Percentiles rank a stretch among this genome's conserved stretches.
Conservation (phyloP, 257 asterid genomes). For the Capsicum pubescens region DNA sequence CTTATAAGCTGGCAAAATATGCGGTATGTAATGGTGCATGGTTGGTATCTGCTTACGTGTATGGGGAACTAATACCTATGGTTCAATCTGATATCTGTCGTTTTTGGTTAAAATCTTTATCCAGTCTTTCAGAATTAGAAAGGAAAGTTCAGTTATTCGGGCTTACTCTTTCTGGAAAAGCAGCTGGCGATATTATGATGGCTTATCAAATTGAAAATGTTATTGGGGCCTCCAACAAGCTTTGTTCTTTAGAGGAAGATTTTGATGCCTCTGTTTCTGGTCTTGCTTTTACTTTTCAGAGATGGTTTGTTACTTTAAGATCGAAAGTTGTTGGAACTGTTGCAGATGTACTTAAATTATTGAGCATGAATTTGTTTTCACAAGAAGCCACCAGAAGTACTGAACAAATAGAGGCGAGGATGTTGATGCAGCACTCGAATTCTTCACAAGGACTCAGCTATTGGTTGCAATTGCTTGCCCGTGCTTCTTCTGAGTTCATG, state of each 20-base stretch:
- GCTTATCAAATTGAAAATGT: slow-evolving; percentile 47
- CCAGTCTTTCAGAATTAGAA: slow-evolving; percentile 64
- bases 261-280: slow-evolving; percentile 53
- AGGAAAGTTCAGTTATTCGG: slow-evolving; percentile 55
- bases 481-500: slow-evolving; percentile 54
- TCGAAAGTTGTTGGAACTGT: slow-evolving; percentile 55
- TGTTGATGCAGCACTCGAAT: slow-evolving; percentile 30
- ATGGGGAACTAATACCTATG: slow-evolving; percentile 54
- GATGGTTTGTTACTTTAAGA: slow-evolving; percentile 74
- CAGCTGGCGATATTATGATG: slow-evolving; percentile 32
- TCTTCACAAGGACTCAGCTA: slow-evolving; percentile 37
- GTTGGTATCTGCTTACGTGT: slow-evolving; percentile 71
- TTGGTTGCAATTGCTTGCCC: slow-evolving; percentile 43
- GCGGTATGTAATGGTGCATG: slow-evolving; percentile 88
- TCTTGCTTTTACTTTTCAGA: slow-evolving; percentile 57
- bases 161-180: slow-evolving; percentile 30
- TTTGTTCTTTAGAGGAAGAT: slow-evolving; percentile 50
- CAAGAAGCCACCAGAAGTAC: slow-evolving; percentile 37
- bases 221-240: slow-evolving; percentile 45
- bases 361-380: slow-evolving; percentile 40
- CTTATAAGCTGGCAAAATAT: slow-evolving; percentile 73
- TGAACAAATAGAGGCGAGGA: slow-evolving; percentile 37
- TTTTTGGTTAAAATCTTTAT: slow-evolving; percentile 73
- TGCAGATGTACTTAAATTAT: slow-evolving; percentile 50
- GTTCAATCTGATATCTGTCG: slow-evolving; percentile 59